Evolutionary conservation across 768 basidiomycete genomes (phyloP).

Genomic region (Neoboletus brunneissimus): DNA sequence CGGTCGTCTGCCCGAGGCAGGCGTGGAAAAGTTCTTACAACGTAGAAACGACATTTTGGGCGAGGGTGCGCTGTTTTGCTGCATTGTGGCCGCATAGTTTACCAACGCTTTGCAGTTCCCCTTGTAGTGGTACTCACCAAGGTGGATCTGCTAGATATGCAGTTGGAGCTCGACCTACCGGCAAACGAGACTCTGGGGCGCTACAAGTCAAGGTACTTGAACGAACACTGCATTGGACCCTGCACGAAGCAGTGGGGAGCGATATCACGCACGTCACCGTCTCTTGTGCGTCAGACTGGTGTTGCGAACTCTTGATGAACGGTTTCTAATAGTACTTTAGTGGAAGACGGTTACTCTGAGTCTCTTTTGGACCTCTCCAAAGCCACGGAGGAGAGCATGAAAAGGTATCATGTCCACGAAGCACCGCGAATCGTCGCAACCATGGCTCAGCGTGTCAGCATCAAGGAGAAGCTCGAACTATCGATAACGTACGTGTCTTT

Average conservation of each 20-base stretch:
- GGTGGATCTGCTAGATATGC: conserved; percentile 5
- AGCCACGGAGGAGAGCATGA: conserved; percentile 5
- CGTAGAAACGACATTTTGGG: conserved; percentile 7
- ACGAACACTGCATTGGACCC: conserved; percentile 1
- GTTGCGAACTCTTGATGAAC: not conserved
- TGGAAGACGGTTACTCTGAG: not conserved
- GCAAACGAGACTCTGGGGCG: not conserved
- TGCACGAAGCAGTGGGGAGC: not conserved
- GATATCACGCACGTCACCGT: conserved; percentile 1
- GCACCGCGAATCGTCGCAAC: conserved; percentile 6
- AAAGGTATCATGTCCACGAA: conserved; percentile 4
- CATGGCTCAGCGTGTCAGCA: conserved; percentile 16
- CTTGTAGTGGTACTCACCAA: conserved; percentile 19
- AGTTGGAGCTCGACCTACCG: conserved; percentile 1
- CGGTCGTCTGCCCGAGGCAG: conserved; percentile 15
- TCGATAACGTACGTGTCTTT: conserved; percentile 8
- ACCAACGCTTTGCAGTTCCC: not conserved
- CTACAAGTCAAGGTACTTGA: not conserved
- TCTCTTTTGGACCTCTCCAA: conserved; percentile 3
- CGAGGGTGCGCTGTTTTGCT: not conserved
- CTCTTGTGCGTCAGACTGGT: conserved; percentile 6
- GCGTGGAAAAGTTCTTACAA: conserved; percentile 10
- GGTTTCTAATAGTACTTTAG: not conserved
- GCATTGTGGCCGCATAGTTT: not conserved
- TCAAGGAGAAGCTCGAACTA: conserved; percentile 15